A percentile compares a stretch with the other conserved stretches of the same genome.
Evolutionary conservation across 352 stramenopile genomes (phyloP).

Genomic region (Globisporangium megalacanthum): DNA sequence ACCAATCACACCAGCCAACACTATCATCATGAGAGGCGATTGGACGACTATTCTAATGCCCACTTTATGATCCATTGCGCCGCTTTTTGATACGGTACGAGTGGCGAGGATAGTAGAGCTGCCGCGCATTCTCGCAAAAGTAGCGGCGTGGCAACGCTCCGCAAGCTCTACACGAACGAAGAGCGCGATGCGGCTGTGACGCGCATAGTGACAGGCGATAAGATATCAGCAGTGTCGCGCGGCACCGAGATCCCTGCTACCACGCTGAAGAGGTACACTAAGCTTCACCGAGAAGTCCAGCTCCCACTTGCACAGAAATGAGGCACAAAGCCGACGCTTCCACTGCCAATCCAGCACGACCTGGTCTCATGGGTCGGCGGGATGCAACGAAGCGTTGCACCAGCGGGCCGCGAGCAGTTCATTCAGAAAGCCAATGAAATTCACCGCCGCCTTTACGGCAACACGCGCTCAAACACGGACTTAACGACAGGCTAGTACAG

Average conservation of each 20-base stretch:
- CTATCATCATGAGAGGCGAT: no score
- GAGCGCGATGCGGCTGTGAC: background rate
- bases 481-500: slow-evolving; percentile 4
- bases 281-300: background rate
- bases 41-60: no score
- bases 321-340: no score
- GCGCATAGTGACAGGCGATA: background rate
- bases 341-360: no score
- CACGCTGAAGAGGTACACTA: background rate
- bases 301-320: background rate
- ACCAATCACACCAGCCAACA: no score
- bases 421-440: slow-evolving; percentile 5
- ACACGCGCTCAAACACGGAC: slow-evolving; percentile 1
- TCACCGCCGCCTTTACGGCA: slow-evolving; percentile 7
- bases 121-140: no score
- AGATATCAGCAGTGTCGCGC: background rate
- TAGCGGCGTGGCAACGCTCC: background rate
- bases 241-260: background rate
- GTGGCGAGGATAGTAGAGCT: no score
- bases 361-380: no score
- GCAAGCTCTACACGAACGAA: slow-evolving; percentile 3
- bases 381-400: no score
- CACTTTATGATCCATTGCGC: no score
- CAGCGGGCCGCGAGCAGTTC: background rate
- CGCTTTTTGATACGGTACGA: no score